Conservation (phyloP, 495 filamentous ascomycete genomes). For the Aspergillus diversus region DNA sequence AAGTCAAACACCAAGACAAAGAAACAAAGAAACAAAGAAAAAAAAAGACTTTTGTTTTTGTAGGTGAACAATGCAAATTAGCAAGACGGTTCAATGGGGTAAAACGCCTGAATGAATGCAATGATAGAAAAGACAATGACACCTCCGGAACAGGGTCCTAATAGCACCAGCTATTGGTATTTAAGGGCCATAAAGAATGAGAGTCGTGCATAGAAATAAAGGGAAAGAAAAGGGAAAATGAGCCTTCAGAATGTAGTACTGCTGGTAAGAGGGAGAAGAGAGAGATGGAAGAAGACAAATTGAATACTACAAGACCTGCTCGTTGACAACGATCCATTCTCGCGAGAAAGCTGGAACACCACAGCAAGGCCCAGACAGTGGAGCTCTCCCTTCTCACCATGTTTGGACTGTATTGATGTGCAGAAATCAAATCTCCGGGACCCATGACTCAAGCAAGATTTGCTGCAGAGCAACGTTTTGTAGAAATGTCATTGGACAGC, state of each 20-base stretch:
- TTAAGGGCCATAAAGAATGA: constrained; percentile 15
- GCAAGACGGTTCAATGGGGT: constrained; percentile 11
- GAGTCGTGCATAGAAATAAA: background rate
- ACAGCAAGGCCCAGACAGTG: constrained; percentile 6
- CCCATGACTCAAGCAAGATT: background rate
- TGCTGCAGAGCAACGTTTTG: background rate
- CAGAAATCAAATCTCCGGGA: constrained; percentile 17
- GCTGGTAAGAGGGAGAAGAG: constrained; percentile 3
- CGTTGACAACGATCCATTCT: constrained; percentile 12
- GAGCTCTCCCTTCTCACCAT: background rate
- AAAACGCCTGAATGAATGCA: constrained; percentile 17
- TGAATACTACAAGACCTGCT: background rate
- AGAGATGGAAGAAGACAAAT: constrained; percentile 5
- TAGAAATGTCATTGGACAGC: constrained; percentile 12
- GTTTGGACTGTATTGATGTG: constrained; percentile 5
- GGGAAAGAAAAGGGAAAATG: background rate
- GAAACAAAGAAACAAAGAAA: constrained; percentile 8
- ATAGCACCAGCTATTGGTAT: constrained; percentile 13
- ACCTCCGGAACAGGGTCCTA: constrained; percentile 4
- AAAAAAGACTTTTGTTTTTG: constrained; percentile 16
- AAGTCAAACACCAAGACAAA: background rate
- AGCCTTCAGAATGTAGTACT: too few species aligned
- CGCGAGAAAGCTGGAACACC: constrained; percentile 5
- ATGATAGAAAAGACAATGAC: constrained; percentile 19
- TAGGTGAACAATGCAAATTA: constrained; percentile 3